Percentiles rank a stretch among this genome's conserved stretches.
These are phyloP conservation scores for Mycena vitilis DNA, from an alignment of 768 basidiomycete species.

Conservation along the genomic window DNA sequence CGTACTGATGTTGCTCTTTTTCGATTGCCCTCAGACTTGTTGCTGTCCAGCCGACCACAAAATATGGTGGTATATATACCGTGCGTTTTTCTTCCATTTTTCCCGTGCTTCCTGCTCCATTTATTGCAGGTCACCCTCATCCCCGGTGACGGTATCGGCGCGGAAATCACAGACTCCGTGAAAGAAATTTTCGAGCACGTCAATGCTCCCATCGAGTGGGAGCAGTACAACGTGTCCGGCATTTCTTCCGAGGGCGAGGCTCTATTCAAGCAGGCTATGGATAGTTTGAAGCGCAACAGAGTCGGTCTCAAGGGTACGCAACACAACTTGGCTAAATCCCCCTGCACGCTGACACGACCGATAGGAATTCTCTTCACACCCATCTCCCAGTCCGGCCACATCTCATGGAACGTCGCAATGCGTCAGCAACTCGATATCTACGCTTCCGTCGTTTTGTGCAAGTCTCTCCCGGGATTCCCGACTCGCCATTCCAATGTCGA, in stretches of 20 bases:
- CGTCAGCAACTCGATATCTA: constrained; percentile 99
- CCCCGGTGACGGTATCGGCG: constrained; percentile 97
- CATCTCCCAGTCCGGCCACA: constrained; percentile 94
- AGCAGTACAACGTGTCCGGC: constrained; percentile 97
- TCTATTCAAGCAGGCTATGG: constrained; percentile 98
- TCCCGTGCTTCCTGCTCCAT: constrained; percentile 38
- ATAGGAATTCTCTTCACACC: constrained; percentile 98
- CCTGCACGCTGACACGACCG: constrained; percentile 3
- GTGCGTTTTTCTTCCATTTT: constrained; percentile 56
- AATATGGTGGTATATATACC: constrained; percentile 94
- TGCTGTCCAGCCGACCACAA: constrained; percentile 75
- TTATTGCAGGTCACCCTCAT: constrained; percentile 88
- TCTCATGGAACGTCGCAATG: constrained; percentile 99
- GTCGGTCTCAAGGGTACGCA: constrained; percentile 95
- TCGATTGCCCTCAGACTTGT: constrained; percentile 12
- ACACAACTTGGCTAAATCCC: constrained; percentile 16
- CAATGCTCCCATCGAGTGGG: constrained; percentile 99
- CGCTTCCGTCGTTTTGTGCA: constrained; percentile 98
- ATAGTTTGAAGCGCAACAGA: constrained; percentile 95
- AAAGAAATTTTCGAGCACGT: constrained; percentile 98
- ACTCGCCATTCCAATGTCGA: constrained; percentile 98
- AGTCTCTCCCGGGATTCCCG: constrained; percentile 94
- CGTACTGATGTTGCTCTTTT: constrained; percentile 40
- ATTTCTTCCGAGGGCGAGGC: constrained; percentile 94
- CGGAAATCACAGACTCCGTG: constrained; percentile 97